Base-by-base conservation (phyloP, 768 basidiomycete genomes). In the Xerocomus brunneocitrinus region DNA sequence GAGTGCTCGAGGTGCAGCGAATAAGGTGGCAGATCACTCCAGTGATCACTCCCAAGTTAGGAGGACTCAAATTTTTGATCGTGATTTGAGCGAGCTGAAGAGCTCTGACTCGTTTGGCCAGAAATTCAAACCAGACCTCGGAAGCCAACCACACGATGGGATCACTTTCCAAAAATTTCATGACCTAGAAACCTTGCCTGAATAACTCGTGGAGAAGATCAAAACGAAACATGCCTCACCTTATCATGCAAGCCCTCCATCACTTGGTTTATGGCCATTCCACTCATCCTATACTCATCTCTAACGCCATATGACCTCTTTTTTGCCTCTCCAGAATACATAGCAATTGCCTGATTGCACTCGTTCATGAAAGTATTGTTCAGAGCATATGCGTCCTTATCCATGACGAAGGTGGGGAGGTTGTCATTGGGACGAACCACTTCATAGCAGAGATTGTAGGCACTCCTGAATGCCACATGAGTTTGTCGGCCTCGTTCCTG, bases 401-500 rank as follows among this genome's bases (percentile, higher is more conserved):
- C 47, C 39, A 22, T 31, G 3, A 34, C 39, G 36, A 34, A 53
- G 30, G n/a, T 30, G 5, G 30, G 36, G 1, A 35, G 12, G 32
- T 53, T 53, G 47, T 53, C 45, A 22, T 41, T 48, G 5, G 52
- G 49, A 4, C 36, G 40, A 2, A 55, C 22, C 4, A 47, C 52
- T 38, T 62, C 49, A 39, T 55, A 60, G 36, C 46, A 39, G 5
- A 62, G 59, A 40, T 60, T 58, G 24, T 62, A 62, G 10, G 56
- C 36, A 14, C 54, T 59, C 7, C 52, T 9, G 28, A 58, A 60
- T 12, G 41, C 45, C 28, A 58, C 32, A 25, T 62, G 59, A 22
- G 52, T 41, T 25, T 52, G 54, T 19, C 19, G 19, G 19, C 19
- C 19, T 19, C 19, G 19, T 19, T 19, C 19, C 19, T 19, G 19